Evolutionary conservation across 1,284 basidiomycete species (phyloP), one percentile per base, ranked within the genome.

Genomic region (Spongiforma sp.): DNA sequence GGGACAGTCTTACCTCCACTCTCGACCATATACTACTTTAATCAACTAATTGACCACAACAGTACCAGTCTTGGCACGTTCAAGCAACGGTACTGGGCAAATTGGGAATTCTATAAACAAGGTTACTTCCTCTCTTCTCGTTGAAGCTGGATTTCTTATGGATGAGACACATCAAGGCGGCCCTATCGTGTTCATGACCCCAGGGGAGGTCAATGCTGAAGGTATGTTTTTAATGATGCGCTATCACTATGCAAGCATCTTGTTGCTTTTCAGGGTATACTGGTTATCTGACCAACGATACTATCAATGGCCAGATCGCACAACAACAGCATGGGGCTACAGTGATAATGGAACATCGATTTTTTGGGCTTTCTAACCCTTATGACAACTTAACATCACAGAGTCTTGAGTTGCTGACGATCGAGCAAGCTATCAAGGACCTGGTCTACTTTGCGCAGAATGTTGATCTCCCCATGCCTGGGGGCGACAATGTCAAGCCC

Each of bases 351-450:
- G 84, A 85, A 66, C 84, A 86, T 68, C 82, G 84, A 10, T 86
- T 80, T 77, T 86, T 82, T 63, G 85, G 84, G 9, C 71, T 78
- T 41, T 86, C 84, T 26, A 86, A 85, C 69, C 91, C 90, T 5
- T 83, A 82, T 62, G 79, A 84, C 33, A 82, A 91, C 74, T 82
- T 93, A 26, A 84, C 81, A 21, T 84, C 84, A 15, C 76, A 83
- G 64, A 89, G 85, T 69, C 79, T 92, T 59, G 75, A 78, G 59
- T 71, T 86, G 17, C 86, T 88, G 71, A 91, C 88, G 4, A 83
- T 92, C 57, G 85, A 91, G 70, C 90, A 92, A 77, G 87, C 88
- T n/a, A 85, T 90, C 60, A 85, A 90, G 60, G 90, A 93, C 70
- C 77, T 91, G 32, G 87, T 81, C 48, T 91, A 89, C 76, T 93